Evolutionary conservation across 2,329 filamentous ascomycete species (phyloP), one percentile per base, ranked within the genome.

Genomic region (Curvularia spicifera): DNA sequence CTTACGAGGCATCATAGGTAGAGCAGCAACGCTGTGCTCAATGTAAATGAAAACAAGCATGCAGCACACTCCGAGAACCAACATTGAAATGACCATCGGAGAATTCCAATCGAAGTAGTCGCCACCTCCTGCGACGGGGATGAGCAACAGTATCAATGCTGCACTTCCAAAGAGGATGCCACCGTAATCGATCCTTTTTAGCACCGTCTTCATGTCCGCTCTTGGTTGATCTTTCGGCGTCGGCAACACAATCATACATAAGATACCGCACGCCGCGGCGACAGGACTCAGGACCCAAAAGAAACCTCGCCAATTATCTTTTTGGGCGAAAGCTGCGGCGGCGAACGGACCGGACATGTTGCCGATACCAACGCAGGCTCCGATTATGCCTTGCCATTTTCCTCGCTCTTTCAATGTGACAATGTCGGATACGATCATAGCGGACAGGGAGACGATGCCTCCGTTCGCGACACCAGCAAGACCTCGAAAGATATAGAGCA

Each of bases 61-160:
- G 12, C 78, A 80, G 20, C 81, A 67, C 0, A 73, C 72, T 15
- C 84, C 84, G 12, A 87, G 74, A 0, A 75, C 73, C 12, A 89
- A 75, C 84, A 88, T 87, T 37, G 80, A 79, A 22, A 89, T 85
- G 1, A 86, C 82, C 79, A 87, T 81, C 0, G 85, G 78, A 9
- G 82, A 85, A 28, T 78, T 67, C 84, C 84, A 87, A 3, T 78
- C 71, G 60, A 86, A 87, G 57, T 85, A 85, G 0, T 81, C 80
- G 1, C 83, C 85, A 56, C 84, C 85, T 15, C 85, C 85, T 2
- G 86, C 88, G 12, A 89, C 82, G 0, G 87, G 87, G 44, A 90
- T 86, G 18, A 89, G 78, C 1, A 89, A 64, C 12, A 89, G 78
- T 9, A 89, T 82, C 28, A 88, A 82, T 0, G 82, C 85, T 6